Evolutionary conservation across 306 rosid species (phyloP), one percentile per base, ranked within the genome.

Genomic region (Trifolium repens): DNA sequence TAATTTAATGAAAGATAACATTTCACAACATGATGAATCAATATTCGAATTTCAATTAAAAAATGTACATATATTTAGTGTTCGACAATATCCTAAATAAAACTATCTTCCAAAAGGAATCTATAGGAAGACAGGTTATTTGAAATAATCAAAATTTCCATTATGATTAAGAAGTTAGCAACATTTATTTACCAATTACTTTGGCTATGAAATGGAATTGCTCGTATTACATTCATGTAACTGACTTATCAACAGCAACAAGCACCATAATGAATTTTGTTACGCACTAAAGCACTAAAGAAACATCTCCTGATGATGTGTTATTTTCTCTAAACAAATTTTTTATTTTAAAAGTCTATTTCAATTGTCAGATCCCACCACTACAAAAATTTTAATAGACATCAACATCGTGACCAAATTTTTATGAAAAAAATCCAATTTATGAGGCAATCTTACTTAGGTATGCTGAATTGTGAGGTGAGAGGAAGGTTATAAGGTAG

Each of bases 291-390:
- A 46, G 42, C 86, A 89, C 85, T 73, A 77, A 60, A 42, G 4
- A 62, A 60, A 40, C 71, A 67, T 12, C 65, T 7, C 37, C 35
- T 63, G 61, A 67, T 9, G 73, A 85, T 80, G 81, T 69, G 62
- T 74, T 30, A 9, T 73, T 80, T 81, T 82, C 72, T 64, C 62
- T 3, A 40, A 19, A 50, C 71, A 12, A 49, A 14, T 77, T 46
- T 30, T 30, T 4, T 4, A 62, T 73, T 40, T 55, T 58, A 8
- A 37, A 65, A 34, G 86, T 79, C 81, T 62, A 82, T 75, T 73
- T 87, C 72, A 81, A 70, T 53, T 85, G 93, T 93, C 98, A 89
- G 87, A 87, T 87, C 82, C 91, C 96, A 93, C 96, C 77, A 90
- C 94, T 22, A 59, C 78, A 16, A 62, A 67, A 19, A 11, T 60